Evolutionary conservation across 768 basidiomycete species (phyloP).

Genomic region (Mycena polygramma): DNA sequence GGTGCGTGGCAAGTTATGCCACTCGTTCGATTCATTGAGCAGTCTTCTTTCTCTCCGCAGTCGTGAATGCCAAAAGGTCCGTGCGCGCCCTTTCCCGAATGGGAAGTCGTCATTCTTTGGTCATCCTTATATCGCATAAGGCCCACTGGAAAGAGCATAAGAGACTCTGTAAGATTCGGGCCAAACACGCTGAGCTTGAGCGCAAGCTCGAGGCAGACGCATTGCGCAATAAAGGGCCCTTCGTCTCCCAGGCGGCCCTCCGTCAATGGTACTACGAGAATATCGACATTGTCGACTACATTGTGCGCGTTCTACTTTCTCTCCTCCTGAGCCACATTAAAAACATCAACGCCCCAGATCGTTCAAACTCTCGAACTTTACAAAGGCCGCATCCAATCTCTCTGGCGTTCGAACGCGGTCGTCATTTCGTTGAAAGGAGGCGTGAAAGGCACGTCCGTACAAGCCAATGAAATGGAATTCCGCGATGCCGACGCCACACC

Average conservation of each 20-base stretch:
- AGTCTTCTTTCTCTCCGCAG: slow-evolving; percentile 1
- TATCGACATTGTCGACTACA: slow-evolving; percentile 32
- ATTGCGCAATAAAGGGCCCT: slow-evolving; percentile 6
- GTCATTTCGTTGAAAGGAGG: slow-evolving; percentile 24
- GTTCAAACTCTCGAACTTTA: slow-evolving; percentile 32
- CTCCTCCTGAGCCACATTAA: no score
- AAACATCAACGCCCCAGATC: slow-evolving; percentile 16
- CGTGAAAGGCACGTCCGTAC: slow-evolving; percentile 11
- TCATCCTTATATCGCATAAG: background rate
- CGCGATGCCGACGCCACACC: slow-evolving; percentile 22
- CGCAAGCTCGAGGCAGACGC: slow-evolving; percentile 10
- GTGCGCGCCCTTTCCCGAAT: background rate
- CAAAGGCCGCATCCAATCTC: slow-evolving; percentile 12
- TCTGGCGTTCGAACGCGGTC: slow-evolving; percentile 33
- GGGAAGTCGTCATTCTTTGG: background rate
- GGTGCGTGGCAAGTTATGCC: slow-evolving; percentile 12
- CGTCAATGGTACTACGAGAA: slow-evolving; percentile 38
- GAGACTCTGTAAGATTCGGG: slow-evolving; percentile 6
- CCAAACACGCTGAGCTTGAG: background rate
- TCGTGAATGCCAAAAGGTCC: slow-evolving; percentile 28
- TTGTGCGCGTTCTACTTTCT: slow-evolving; percentile 2
- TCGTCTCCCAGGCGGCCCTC: slow-evolving; percentile 27
- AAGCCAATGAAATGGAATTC: slow-evolving; percentile 24
- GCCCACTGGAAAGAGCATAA: slow-evolving; percentile 35
- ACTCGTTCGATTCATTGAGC: background rate